phyloP scores from a whole-genome alignment of 1,284 basidiomycete species.

The Inonotus hispidus region DNA sequence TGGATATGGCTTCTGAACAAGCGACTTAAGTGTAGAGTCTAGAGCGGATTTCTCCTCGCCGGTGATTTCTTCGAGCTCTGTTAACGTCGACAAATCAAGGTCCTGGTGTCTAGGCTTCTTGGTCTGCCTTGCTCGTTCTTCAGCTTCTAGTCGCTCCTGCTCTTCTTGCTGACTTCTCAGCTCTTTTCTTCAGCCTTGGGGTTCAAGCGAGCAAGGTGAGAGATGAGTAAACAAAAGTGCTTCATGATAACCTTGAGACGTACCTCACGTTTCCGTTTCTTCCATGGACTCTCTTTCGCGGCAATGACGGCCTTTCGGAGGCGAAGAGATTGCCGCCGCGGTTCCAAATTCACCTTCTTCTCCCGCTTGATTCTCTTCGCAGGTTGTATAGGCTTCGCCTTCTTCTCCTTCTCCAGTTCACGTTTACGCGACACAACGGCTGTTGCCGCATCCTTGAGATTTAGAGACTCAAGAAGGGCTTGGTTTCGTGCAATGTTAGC shows the following conservation, averaged over 20 bases:
- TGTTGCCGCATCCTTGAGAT: conserved; percentile 50
- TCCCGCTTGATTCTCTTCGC: conserved; percentile 47
- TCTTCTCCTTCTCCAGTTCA: conserved; percentile 30
- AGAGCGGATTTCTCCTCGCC: conserved; percentile 42
- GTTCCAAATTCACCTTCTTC: conserved; percentile 35
- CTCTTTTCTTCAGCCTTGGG: conserved; percentile 43
- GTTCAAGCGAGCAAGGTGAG: not conserved
- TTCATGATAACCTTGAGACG: conserved; percentile 17
- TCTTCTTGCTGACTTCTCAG: conserved; percentile 45
- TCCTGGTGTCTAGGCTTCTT: conserved; percentile 64
- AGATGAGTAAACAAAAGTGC: not conserved
- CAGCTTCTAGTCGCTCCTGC: conserved; percentile 50
- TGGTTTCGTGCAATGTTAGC: conserved; percentile 76
- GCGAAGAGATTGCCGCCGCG: conserved; percentile 60
- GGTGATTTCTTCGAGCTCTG: conserved; percentile 45
- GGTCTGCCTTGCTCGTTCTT: conserved; percentile 54
- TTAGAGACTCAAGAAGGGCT: conserved; percentile 62
- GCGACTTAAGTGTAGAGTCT: conserved; percentile 36
- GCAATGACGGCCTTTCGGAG: conserved; percentile 42
- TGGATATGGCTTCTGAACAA: conserved; percentile 33
- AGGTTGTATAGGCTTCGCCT: conserved; percentile 60
- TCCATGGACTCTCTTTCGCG: conserved; percentile 56
- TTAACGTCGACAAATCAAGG: conserved; percentile 44
- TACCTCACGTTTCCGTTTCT: conserved; percentile 62
- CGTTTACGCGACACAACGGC: conserved; percentile 31